Evolutionary conservation across 441 rosid species (phyloP).

Genomic region (Syzygium syzygioides): DNA sequence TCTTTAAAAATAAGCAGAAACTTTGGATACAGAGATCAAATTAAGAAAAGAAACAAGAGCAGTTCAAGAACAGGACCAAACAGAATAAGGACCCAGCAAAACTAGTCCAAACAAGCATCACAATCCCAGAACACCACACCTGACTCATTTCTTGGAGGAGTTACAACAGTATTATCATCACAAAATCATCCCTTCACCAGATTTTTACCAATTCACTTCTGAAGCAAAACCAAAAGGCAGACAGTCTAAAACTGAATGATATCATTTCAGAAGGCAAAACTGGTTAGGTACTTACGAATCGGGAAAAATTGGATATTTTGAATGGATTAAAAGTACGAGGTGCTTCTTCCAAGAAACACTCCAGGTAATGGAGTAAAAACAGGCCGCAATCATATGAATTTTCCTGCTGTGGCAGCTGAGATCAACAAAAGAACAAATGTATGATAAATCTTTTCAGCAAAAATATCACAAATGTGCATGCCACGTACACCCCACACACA

Average conservation of each 20-base stretch:
- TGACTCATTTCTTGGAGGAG: not conserved
- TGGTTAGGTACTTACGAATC: constrained; percentile 45
- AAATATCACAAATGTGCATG: constrained; percentile 12
- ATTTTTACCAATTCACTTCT: not conserved
- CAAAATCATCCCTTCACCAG: not conserved
- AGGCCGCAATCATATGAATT: constrained; percentile 67
- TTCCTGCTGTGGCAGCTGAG: constrained; percentile 76
- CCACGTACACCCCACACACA: not conserved
- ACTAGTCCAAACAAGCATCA: not conserved
- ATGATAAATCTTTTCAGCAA: not conserved
- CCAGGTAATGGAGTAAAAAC: constrained; percentile 65
- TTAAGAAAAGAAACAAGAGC: not conserved
- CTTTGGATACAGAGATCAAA: not conserved
- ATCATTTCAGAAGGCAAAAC: not conserved
- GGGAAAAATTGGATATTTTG: constrained; percentile 40
- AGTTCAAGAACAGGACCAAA: not conserved
- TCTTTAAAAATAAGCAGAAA: not conserved
- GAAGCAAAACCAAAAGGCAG: not conserved
- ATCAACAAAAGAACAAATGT: constrained; percentile 13
- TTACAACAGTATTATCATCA: not conserved
- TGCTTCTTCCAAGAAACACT: constrained; percentile 60
- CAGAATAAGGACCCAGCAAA: not conserved
- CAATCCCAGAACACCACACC: not conserved
- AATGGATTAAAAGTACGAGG: constrained; percentile 49
- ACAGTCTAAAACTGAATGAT: not conserved